phyloP scores from a whole-genome alignment of 192 early-diverging fungal species.

The Mortierella antarctica region DNA sequence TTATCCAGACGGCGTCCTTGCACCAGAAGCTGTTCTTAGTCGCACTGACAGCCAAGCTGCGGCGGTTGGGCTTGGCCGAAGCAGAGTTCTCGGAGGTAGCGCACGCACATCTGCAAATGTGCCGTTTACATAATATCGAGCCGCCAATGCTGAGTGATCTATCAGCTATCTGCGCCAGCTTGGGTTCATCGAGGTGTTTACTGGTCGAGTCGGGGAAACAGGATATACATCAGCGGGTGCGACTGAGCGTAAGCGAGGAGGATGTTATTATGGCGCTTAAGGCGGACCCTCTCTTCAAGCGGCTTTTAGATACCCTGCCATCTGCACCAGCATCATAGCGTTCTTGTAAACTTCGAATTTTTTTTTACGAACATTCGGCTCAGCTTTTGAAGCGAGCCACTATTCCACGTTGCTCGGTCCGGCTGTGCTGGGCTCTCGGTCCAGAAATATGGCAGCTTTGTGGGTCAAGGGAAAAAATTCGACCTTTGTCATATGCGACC shows the following conservation, averaged over 20 bases:
- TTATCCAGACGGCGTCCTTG: constrained; percentile 76
- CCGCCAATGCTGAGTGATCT: constrained; percentile 70
- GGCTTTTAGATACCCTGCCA: constrained; percentile 26
- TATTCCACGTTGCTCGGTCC: too few relatives aligned
- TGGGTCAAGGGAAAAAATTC: too few relatives aligned
- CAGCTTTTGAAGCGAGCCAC: too few relatives aligned
- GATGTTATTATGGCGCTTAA: constrained; percentile 84
- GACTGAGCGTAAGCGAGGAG: constrained; percentile 79
- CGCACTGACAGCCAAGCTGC: constrained; percentile 68
- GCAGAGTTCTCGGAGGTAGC: constrained; percentile 80
- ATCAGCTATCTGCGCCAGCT: constrained; percentile 68
- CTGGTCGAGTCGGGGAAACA: constrained; percentile 72
- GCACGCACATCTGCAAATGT: constrained; percentile 74
- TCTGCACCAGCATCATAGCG: constrained; percentile 15
- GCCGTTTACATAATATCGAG: constrained; percentile 69
- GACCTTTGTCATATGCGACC: too few relatives aligned
- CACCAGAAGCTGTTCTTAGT: constrained; percentile 92
- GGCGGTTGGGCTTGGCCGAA: constrained; percentile 77
- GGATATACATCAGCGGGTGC: constrained; percentile 74
- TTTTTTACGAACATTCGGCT: too few relatives aligned
- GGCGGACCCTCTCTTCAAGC: constrained; percentile 67
- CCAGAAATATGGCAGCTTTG: too few relatives aligned
- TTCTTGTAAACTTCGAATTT: too few relatives aligned
- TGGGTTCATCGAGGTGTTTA: constrained; percentile 71
- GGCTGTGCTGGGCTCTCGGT: too few relatives aligned